phyloP scores from a whole-genome alignment of 345 rosid species.

The Acer yangbiense region DNA sequence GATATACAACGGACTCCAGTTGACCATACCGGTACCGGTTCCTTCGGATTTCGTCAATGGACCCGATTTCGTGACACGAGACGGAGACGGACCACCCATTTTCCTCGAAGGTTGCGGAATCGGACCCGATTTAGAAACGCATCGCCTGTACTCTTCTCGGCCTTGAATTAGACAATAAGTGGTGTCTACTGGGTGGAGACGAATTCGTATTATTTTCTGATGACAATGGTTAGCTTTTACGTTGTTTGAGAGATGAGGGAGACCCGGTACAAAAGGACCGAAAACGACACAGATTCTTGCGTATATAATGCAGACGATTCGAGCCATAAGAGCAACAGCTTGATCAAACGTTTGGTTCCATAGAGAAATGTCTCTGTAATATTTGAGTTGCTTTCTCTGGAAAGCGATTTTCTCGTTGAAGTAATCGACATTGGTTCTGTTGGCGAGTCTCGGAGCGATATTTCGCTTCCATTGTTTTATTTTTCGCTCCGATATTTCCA shows the following conservation, averaged over 20 bases:
- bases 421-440: constrained; percentile 23
- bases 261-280: constrained; percentile 27
- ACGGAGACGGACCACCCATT: not conserved
- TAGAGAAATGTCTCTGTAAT: constrained; percentile 38
- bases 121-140: constrained; percentile 30
- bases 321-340: constrained; percentile 36
- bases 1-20: not conserved
- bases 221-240: not conserved
- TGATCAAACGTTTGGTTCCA: constrained; percentile 49
- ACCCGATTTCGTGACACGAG: constrained; percentile 7
- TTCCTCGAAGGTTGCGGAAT: constrained; percentile 15
- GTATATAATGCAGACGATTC: constrained; percentile 27
- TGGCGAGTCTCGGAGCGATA: not conserved
- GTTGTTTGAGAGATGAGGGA: constrained; percentile 17
- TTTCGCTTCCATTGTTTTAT: constrained; percentile 30
- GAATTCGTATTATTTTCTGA: constrained; percentile 7
- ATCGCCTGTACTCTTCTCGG: not conserved
- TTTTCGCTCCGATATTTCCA: constrained; percentile 46
- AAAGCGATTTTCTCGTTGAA: constrained; percentile 35
- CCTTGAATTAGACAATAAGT: constrained; percentile 9
- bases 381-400: constrained; percentile 36
- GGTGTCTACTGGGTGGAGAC: constrained; percentile 29
- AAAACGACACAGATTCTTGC: constrained; percentile 41
- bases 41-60: constrained; percentile 2
- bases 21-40: too few species aligned